Evolutionary conservation across 1,284 basidiomycete genomes (phyloP), one percentile per base, ranked within the genome.

Genomic region (Cutaneotrichosporon dermatis): DNA sequence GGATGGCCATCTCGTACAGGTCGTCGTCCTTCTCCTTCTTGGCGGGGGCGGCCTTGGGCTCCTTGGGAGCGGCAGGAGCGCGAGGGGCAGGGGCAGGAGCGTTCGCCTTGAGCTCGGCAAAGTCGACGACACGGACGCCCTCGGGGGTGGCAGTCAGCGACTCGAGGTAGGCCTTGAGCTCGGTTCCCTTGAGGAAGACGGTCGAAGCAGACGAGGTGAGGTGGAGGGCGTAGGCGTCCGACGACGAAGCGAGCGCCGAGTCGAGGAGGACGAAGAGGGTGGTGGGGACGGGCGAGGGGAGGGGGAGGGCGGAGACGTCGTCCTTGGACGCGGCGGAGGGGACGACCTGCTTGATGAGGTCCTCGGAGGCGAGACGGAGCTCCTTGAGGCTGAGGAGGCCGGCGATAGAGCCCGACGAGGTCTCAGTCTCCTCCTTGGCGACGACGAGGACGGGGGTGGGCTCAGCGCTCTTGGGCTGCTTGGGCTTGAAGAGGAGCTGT

Each of bases 331-430:
- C 78, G n/a, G 73, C 71, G 35, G 72, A 73, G 40, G 76, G 76
- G 74, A 96, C 89, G 79, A 94, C 90, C 70, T 94, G 88, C 57
- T 84, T 84, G 71, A 96, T 82, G 41, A 96, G 83, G 72, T 96
- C 92, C 71, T 90, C 88, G 40, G 86, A 85, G n/a, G 92, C 93
- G 56, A 95, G 79, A 46, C 92, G 83, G 69, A 96, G 82, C 64
- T 96, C 92, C 80, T 96, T 95, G 77, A 96, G 79, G 71, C 86
- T 86, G 63, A 98, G 83, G 73, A 87, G 87, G 79, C 89, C 90
- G 46, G 85, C 90, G 63, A 96, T 83, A 8, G 86, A 83, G 4
- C 80, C 83, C 0, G 90, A 88, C 71, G 79, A 72, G 15, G 89
- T 89, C 72, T 93, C 88, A 13, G 90, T 90, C 44, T 84, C 82